A percentile compares a stretch with the other conserved stretches of the same genome.
phyloP scores from a whole-genome alignment of 371 early-diverging fungal species.

The Antonospora locustae region DNA sequence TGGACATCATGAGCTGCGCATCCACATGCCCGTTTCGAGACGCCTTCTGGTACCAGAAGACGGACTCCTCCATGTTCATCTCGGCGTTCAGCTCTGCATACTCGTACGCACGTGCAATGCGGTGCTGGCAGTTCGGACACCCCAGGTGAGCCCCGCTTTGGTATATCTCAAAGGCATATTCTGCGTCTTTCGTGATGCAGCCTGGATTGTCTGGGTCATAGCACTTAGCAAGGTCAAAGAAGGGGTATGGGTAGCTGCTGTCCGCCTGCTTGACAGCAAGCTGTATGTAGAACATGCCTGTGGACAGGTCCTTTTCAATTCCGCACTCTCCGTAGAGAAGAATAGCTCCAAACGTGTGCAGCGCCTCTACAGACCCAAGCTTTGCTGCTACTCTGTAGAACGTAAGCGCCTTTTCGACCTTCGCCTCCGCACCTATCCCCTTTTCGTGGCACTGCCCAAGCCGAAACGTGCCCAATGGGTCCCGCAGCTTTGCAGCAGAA shows the following conservation, averaged over 20 bases:
- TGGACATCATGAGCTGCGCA: conserved; percentile 33
- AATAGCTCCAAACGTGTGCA: conserved; percentile 54
- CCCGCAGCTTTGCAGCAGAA: conserved; percentile 42
- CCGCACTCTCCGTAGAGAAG: conserved; percentile 43
- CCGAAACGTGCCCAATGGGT: conserved; percentile 48
- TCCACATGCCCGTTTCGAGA: conserved; percentile 50
- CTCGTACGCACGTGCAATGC: conserved; percentile 44
- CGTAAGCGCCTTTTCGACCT: conserved; percentile 38
- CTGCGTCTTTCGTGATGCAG: conserved; percentile 38
- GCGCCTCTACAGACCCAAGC: conserved; percentile 47
- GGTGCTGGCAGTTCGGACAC: conserved; percentile 49
- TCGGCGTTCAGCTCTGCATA: conserved; percentile 41
- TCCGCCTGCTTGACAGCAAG: conserved; percentile 46
- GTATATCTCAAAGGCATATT: conserved; percentile 48
- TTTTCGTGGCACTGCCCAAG: conserved; percentile 53
- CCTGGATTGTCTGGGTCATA: conserved; percentile 36
- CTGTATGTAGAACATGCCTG: conserved; percentile 52
- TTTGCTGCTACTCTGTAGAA: conserved; percentile 55
- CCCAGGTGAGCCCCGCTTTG: conserved; percentile 42
- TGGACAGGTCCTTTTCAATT: conserved; percentile 33
- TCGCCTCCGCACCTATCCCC: conserved; percentile 35
- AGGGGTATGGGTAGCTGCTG: conserved; percentile 49
- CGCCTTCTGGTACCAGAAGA: conserved; percentile 45
- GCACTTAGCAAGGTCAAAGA: conserved; percentile 51
- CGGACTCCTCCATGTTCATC: conserved; percentile 12